Evolutionary conservation across 2,329 filamentous ascomycete genomes (phyloP).

Genomic region (Aspergillus ustus): DNA sequence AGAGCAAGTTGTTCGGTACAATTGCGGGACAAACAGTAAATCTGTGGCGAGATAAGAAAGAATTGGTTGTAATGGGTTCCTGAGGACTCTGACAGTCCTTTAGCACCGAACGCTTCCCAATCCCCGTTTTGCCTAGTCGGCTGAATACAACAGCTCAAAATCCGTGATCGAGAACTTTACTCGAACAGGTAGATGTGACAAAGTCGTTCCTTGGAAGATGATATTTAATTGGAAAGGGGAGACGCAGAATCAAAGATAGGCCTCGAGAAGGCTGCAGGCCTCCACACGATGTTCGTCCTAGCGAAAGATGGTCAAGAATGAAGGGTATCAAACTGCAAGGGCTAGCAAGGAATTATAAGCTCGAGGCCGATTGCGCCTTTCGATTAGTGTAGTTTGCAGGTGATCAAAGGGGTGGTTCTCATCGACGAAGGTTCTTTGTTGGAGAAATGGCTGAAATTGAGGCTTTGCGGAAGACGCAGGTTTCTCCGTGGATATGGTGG

Average conservation of each 20-base stretch:
- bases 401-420: background rate
- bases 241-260: background rate
- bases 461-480: background rate
- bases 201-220: background rate
- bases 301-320: background rate
- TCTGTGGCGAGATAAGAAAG: constrained; percentile 21
- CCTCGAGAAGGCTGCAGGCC: background rate
- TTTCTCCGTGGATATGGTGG: background rate
- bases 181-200: background rate
- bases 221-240: background rate
- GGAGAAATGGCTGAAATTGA: no score
- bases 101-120: constrained; percentile 21
- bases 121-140: background rate
- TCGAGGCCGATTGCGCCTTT: background rate
- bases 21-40: constrained; percentile 27
- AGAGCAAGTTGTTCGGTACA: constrained; percentile 38
- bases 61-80: constrained; percentile 19
- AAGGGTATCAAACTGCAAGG: background rate
- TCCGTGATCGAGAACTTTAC: background rate
- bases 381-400: background rate
- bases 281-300: background rate
- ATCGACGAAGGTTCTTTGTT: background rate
- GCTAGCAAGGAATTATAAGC: background rate
- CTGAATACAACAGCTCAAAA: background rate
- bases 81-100: constrained; percentile 24